Base-by-base conservation (phyloP, 2,329 filamentous ascomycete species). In the Fusarium secorum region DNA sequence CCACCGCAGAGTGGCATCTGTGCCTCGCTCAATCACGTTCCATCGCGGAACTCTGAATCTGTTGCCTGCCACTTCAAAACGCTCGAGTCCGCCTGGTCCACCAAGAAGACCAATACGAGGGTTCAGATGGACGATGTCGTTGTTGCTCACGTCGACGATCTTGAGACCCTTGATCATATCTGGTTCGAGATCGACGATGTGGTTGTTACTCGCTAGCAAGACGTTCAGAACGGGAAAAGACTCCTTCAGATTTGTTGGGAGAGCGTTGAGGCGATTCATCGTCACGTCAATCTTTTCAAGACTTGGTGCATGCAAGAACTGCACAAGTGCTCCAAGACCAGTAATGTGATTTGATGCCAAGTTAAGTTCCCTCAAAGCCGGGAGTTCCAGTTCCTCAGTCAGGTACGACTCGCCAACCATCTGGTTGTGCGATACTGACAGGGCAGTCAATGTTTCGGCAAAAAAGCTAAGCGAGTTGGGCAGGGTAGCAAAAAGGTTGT, bases 31-130 rank as follows among this genome's bases (percentile, higher is more conserved):
- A 51, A 98, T 82, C 11, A 97, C 87, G 69, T 92, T 92, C 83
- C 92, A 95, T 61, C 93, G 89, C 1, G 95, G 95, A 35, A 98
- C 94, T 35, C 93, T 87, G 81, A 98, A 98, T 35, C 90, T 87
- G 78, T 98, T 98, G 1, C 94, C 94, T 32, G 88, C 88, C 7
- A 97, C 91, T 51, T 97, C 91, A 14, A 98, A 83, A 58, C 87
- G 80, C 85, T 92, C 83, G 82, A 89, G 69, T 74, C 89, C 82
- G 4, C 85, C 85, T 8, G 79, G 84, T 4, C 90, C 91, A 28
- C 91, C 90, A 1, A 97, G 84, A 17, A 97, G 83, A 1, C 95
- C 95, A 15, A 98, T 86, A 11, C 91, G 89, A 0, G 95, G 92
- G 66, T 96, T 93, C 18, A 98, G 83, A 49, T 89, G 88, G n/a